Conservation (phyloP, 495 filamentous ascomycete species). For the Xylaria grammica region DNA sequence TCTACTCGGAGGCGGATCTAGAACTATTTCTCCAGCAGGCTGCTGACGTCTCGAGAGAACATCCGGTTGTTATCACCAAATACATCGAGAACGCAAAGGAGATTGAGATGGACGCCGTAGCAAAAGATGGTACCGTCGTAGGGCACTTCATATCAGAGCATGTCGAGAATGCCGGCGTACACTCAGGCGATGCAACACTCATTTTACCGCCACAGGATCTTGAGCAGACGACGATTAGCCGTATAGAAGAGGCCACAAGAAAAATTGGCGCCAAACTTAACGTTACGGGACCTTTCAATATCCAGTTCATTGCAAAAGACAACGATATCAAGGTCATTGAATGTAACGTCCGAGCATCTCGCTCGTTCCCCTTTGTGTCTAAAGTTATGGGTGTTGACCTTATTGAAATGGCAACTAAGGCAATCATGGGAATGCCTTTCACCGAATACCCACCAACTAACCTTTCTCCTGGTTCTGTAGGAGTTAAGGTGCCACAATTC, state of each 20-base stretch:
- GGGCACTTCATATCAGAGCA: slow-evolving; percentile 96
- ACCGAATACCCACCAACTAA: slow-evolving; percentile 77
- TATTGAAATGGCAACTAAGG: slow-evolving; percentile 98
- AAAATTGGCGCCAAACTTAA: slow-evolving; percentile 96
- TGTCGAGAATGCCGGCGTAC: slow-evolving; percentile 94
- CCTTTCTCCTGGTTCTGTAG: slow-evolving; percentile 82
- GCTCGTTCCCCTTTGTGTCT: slow-evolving; percentile 97
- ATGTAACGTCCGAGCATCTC: slow-evolving; percentile 94
- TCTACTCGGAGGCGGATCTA: slow-evolving; percentile 85
- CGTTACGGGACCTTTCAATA: slow-evolving; percentile 96
- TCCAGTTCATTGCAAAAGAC: slow-evolving; percentile 99
- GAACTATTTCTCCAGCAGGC: slow-evolving; percentile 88
- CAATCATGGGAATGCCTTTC: slow-evolving; percentile 86
- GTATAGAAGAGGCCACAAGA: slow-evolving; percentile 92
- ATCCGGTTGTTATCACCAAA: slow-evolving; percentile 97
- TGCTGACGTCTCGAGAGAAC: slow-evolving; percentile 88
- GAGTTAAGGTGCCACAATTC: slow-evolving; percentile 98
- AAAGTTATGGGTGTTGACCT: slow-evolving; percentile 99
- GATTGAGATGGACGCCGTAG: slow-evolving; percentile 97
- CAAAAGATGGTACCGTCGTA: slow-evolving; percentile 81
- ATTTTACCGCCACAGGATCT: slow-evolving; percentile 95
- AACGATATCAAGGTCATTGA: slow-evolving; percentile 99
- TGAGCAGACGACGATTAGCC: slow-evolving; percentile 81
- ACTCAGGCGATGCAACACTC: slow-evolving; percentile 93
- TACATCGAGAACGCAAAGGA: slow-evolving; percentile 97